Percentiles rank a stretch among this genome's conserved stretches.
Conservation (phyloP, 805 yeast genomes). For the Wickerhamiella domercqiae region DNA sequence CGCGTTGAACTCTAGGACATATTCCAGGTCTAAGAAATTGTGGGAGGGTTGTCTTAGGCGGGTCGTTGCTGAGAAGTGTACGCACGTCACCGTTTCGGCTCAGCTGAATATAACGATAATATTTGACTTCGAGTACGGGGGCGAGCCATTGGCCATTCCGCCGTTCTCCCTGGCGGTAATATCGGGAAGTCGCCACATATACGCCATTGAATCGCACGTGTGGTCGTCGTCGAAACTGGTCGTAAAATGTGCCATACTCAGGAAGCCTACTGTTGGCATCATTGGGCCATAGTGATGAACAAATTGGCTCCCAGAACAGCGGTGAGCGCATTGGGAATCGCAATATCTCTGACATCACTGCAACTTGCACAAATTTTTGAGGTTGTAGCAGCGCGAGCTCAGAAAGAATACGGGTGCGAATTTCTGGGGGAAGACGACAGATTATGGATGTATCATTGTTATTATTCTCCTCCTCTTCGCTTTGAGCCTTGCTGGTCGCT, state of each 20-base stretch:
- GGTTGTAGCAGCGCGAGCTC: constrained; percentile 15
- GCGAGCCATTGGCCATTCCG: constrained; percentile 41
- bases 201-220: constrained; percentile 68
- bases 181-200: constrained; percentile 72
- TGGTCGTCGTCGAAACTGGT: constrained; percentile 52
- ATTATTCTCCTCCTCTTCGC: neutral
- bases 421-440: constrained; percentile 18
- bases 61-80: constrained; percentile 52
- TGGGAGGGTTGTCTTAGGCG: constrained; percentile 48
- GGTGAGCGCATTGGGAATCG: constrained; percentile 13
- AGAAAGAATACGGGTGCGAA: constrained; percentile 18
- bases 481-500: neutral
- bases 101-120: constrained; percentile 73
- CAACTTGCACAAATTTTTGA: constrained; percentile 8
- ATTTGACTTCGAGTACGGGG: constrained; percentile 74
- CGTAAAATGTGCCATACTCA: constrained; percentile 25
- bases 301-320: constrained; percentile 18
- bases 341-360: constrained; percentile 12
- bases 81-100: constrained; percentile 63
- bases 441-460: neutral
- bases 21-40: neutral
- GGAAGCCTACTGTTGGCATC: constrained; percentile 5
- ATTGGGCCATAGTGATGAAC: constrained; percentile 11
- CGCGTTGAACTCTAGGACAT: constrained; percentile 4
- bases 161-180: constrained; percentile 68